Base-by-base conservation (phyloP, 1,284 basidiomycete genomes). In the Rhodotorula sp. region DNA sequence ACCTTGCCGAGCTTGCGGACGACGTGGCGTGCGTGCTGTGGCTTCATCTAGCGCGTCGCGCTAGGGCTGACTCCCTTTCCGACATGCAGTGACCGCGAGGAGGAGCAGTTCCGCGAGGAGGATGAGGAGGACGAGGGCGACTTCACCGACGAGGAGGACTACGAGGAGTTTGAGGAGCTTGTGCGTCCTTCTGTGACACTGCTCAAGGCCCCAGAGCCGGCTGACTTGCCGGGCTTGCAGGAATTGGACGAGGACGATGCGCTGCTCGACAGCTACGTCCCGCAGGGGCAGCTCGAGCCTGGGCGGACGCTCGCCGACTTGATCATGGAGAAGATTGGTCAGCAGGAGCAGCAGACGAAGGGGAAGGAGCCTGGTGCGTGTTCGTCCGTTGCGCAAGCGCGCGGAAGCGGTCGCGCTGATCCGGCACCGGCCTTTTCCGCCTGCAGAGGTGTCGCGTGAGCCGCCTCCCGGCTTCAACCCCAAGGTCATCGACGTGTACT, bases 401-500 rank as follows among this genome's bases (percentile, higher is more conserved):
- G 34, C 34, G 34, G 34, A 34, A 34, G 34, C 34, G 34, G 34
- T 34, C 5, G 34, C 34, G 34, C 34, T 34, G 34, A 34, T 34
- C 34, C 34, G 34, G 34, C 34, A 34, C 34, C 34, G 34, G 34
- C 7, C 23, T 53, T 57, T 25, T 53, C 10, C 34, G 19, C 27
- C 49, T 23, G 7, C 52, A 65, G 66, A 63, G 61, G 87, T 86
- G 56, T 81, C 84, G 7, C 91, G 89, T 16, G 90, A 96, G 82
- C 92, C 93, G 25, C 89, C 91, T n/a, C 87, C 91, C 50, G 96
- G 96, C 3, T 87, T 99, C 59, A 93, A 97, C 80, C 94, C 94
- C n/a, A 93, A 93, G 82, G 90, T 99, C 44, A 90, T 97, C 27
- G 93, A 97, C 79, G 90, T 95, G 16, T 99, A 98, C 81, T 89